Conservation (phyloP, 495 filamentous ascomycete species). For the Xylaria telfairii region DNA sequence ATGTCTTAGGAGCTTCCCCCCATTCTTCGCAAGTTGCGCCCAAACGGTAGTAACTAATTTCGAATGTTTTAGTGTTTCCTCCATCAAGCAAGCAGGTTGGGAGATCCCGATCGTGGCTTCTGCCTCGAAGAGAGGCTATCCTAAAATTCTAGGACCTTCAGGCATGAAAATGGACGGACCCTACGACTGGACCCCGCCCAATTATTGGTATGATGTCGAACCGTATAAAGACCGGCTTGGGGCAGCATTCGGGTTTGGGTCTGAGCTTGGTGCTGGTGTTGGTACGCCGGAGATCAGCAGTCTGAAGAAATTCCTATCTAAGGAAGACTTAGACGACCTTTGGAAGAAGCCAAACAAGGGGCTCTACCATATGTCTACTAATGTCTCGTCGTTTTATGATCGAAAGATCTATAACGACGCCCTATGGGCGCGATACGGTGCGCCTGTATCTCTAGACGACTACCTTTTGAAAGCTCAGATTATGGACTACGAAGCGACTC, state of each 20-base stretch:
- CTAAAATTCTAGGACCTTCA: constrained; percentile 56
- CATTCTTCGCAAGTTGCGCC: no score
- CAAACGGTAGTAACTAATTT: not conserved
- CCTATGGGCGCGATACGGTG: constrained; percentile 60
- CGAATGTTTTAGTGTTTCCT: constrained; percentile 35
- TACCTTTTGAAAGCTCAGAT: constrained; percentile 63
- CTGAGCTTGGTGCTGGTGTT: constrained; percentile 65
- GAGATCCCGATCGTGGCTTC: constrained; percentile 62
- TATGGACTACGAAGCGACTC: constrained; percentile 68
- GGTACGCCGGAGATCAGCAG: constrained; percentile 65
- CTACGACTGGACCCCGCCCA: constrained; percentile 71
- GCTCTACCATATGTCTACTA: constrained; percentile 65
- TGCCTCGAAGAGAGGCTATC: constrained; percentile 61
- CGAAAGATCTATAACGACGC: constrained; percentile 63
- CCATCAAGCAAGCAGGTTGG: constrained; percentile 61
- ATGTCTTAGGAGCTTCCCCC: not conserved
- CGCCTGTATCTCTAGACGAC: constrained; percentile 57
- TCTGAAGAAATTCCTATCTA: constrained; percentile 60
- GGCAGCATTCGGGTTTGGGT: constrained; percentile 67
- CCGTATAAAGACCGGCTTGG: constrained; percentile 48
- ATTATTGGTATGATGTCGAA: constrained; percentile 64
- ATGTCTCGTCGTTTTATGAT: constrained; percentile 58
- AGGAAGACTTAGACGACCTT: constrained; percentile 56
- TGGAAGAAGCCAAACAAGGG: constrained; percentile 61
- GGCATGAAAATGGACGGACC: constrained; percentile 73